Percentiles rank a stretch among this genome's conserved stretches.
Conservation (phyloP, 2,329 filamentous ascomycete species). For the Sarocladium kiliense region DNA sequence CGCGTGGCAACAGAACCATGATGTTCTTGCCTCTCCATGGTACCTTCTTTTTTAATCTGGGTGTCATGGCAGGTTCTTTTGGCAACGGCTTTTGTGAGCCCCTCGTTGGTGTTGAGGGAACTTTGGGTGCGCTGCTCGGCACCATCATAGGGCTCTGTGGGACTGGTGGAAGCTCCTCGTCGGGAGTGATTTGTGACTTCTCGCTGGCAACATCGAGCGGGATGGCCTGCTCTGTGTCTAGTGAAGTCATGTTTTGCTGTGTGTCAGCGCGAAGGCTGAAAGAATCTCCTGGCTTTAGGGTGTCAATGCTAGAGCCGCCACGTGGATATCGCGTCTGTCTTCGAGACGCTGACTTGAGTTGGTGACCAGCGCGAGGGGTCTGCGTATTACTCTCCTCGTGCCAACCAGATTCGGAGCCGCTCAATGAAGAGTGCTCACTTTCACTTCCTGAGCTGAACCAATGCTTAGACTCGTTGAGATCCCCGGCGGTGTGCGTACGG, state of each 20-base stretch:
- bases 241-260: conserved; percentile 26
- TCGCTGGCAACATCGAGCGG: conserved; percentile 21
- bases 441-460: conserved; percentile 74
- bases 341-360: conserved; percentile 19
- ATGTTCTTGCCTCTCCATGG: conserved; percentile 73
- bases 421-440: conserved; percentile 72
- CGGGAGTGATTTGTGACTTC: conserved; percentile 20
- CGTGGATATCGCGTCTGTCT: conserved; percentile 33
- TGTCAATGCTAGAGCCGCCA: conserved; percentile 51
- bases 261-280: conserved; percentile 21
- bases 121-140: conserved; percentile 22
- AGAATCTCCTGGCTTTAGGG: conserved; percentile 35
- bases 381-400: conserved; percentile 41
- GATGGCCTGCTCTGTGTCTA: conserved; percentile 21
- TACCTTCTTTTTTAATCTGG: conserved; percentile 65
- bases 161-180: conserved; percentile 20
- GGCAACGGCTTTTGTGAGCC: conserved; percentile 29
- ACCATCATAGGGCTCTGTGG: conserved; percentile 16
- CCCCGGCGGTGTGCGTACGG: conserved; percentile 71
- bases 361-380: conserved; percentile 39
- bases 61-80: conserved; percentile 39
- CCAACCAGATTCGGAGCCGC: conserved; percentile 56
- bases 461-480: conserved; percentile 64
- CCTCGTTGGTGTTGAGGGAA: conserved; percentile 30
- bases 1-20: conserved; percentile 62